Percentiles rank a stretch among this genome's conserved stretches.
Conservation (phyloP, 2,329 filamentous ascomycete genomes). For the Botrytis porri region DNA sequence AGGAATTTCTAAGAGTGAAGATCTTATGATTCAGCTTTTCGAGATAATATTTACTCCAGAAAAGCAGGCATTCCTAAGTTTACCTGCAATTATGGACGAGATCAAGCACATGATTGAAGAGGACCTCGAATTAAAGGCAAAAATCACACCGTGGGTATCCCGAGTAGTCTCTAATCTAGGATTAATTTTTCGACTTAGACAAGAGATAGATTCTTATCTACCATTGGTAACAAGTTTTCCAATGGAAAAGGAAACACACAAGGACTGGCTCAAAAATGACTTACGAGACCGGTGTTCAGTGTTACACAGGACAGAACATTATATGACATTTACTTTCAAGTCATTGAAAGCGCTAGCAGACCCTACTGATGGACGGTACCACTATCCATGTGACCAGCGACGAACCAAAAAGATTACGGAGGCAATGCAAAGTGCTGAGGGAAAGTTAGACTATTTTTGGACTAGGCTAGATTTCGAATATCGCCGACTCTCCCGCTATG, state of each 20-base stretch:
- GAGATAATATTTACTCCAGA: not conserved
- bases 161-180: not conserved
- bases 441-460: not conserved
- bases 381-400: not conserved
- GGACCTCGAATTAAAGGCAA: not conserved
- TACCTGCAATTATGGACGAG: not conserved
- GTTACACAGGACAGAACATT: fast-evolving
- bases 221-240: not conserved
- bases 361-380: not conserved
- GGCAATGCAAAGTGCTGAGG: not conserved
- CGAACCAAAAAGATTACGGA: not conserved
- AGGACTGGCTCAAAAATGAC: not conserved
- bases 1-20: not conserved
- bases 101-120: not conserved
- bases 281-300: not conserved
- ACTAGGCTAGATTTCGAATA: not conserved
- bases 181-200: not conserved
- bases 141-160: not conserved
- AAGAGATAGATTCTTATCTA: not conserved
- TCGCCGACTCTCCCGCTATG: not conserved
- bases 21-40: not conserved
- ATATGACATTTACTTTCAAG: not conserved
- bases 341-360: not conserved
- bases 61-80: not conserved
- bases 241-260: not conserved